Evolutionary conservation across 1,284 basidiomycete species (phyloP), one percentile per base, ranked within the genome.

Genomic region (Ganoderma boninense): DNA sequence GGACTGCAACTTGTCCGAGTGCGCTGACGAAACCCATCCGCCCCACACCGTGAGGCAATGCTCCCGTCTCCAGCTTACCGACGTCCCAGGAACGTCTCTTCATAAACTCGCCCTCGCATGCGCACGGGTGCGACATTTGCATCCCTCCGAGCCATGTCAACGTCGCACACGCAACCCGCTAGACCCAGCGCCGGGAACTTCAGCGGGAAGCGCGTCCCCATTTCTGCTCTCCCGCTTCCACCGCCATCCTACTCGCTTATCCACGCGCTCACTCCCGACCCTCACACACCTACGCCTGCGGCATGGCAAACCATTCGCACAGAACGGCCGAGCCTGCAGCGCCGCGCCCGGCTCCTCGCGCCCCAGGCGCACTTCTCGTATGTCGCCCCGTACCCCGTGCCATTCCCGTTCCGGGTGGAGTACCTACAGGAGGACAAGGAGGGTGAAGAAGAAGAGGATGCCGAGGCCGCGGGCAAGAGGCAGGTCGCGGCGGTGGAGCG

Each of bases 361-460:
- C 81, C 86, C 0, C 80, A 89, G 32, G 87, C 89, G 0, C 94
- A 96, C 78, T 98, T 95, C 85, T 91, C 95, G 14, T 92, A 92
- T 78, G 91, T 95, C 61, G 87, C 92, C 1, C 97, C 97, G 0
- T 88, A 96, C 68, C 95, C 96, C 7, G 76, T 94, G 0, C 85
- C 91, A 6, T 99, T 98, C 81, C 97, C 97, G 0, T 96, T 95
- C 80, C 86, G 91, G 40, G 90, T 98, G 62, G 80, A 85, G 66
- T 84, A 87, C 0, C 88, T 89, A 2, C 84, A 84, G 63, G 80
- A 86, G 32, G 75, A 82, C 5, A 83, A 83, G 14, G 80, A 78
- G 20, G 87, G 88, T 2, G 84, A 84, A 61, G 80, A 85, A 16
- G 85, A 84, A 40, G 85, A 84, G 60, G 80, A 86, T 26, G 35